Evolutionary conservation across 805 yeast genomes (phyloP), one percentile per base, ranked within the genome.

Genomic region (Starmerella tilneyi): DNA sequence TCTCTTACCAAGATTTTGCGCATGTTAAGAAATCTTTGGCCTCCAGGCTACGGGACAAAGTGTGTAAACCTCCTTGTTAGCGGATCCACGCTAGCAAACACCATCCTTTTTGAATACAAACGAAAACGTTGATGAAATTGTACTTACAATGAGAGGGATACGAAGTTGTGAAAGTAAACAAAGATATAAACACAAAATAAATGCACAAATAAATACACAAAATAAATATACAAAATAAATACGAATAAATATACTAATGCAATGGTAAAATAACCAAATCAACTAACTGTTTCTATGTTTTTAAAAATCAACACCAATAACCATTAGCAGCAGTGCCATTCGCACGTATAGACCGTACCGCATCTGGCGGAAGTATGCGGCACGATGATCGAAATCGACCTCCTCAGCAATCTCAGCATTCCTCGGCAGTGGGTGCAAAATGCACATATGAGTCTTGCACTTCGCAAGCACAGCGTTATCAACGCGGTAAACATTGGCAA

Each of bases 321-420:
- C 98, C 94, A 92, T 82, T 45, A 97, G 95, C 63, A 92, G 75
- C 58, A 92, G 72, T 9, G 99, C 98, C 99, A 92, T 92, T 75
- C 99, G 86, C 38, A 94, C 95, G 63, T 81, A 92, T 64, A 92
- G 73, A 51, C 99, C 99, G 63, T 92, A 89, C 67, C 94, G 82
- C 98, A 92, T 92, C 73, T 92, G 97, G 77, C 99, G 83, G 75
- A 92, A 92, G 72, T 92, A 92, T 48, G 98, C 97, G 54, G 98
- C 97, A 67, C 99, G 83, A 67, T 89, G 96, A 68, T 92, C 99
- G 62, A 89, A 92, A 66, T 92, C 99, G 60, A 92, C 97, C 71
- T 92, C 98, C 69, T 88, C 97, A 61, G 83, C 83, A 58, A 92
- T 89, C 70, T 92, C 99, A 59, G 78, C 81, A 54, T 85, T 88